phyloP scores from a whole-genome alignment of 257 asterid genomes.

The Henckelia pumila region DNA sequence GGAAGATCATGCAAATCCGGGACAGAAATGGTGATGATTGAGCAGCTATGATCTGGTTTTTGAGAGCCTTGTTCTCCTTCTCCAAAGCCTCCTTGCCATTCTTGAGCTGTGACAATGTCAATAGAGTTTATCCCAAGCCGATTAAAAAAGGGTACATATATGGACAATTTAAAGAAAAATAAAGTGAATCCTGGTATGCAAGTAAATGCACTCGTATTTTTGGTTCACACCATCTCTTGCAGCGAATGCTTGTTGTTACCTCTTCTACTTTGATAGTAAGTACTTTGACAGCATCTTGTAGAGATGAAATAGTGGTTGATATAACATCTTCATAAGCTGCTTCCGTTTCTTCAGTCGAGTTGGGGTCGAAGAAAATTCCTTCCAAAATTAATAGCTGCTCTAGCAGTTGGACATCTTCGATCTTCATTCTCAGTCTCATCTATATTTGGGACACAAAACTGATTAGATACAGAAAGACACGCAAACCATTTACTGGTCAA shows the following conservation, averaged over 20 bases:
- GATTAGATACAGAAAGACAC: conserved; percentile 25
- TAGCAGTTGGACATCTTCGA: conserved; percentile 60
- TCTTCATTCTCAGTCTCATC: conserved; percentile 54
- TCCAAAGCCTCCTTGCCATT: background rate
- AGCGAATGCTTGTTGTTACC: conserved; percentile 34
- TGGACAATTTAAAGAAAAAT: background rate
- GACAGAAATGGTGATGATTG: background rate
- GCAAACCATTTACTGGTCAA: conserved; percentile 10
- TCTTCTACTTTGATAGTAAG: conserved; percentile 42
- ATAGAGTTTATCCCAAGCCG: background rate
- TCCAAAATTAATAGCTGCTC: conserved; percentile 64
- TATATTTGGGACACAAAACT: conserved; percentile 29
- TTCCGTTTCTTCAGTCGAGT: conserved; percentile 56
- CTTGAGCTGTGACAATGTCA: background rate
- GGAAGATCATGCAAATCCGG: background rate
- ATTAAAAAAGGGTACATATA: background rate
- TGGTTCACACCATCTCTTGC: no score
- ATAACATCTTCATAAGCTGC: conserved; percentile 57
- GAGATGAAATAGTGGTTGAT: conserved; percentile 57
- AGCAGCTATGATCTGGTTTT: background rate
- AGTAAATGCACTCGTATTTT: background rate
- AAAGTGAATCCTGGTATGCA: background rate
- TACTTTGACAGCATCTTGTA: conserved; percentile 47
- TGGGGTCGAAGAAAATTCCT: conserved; percentile 65
- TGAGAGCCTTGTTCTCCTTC: background rate